A percentile compares a stretch with the other conserved stretches of the same genome.
These are phyloP conservation scores for Selaginella moellendorffii DNA, from an alignment of 75 land plant genomes.

Conservation along the genomic window DNA sequence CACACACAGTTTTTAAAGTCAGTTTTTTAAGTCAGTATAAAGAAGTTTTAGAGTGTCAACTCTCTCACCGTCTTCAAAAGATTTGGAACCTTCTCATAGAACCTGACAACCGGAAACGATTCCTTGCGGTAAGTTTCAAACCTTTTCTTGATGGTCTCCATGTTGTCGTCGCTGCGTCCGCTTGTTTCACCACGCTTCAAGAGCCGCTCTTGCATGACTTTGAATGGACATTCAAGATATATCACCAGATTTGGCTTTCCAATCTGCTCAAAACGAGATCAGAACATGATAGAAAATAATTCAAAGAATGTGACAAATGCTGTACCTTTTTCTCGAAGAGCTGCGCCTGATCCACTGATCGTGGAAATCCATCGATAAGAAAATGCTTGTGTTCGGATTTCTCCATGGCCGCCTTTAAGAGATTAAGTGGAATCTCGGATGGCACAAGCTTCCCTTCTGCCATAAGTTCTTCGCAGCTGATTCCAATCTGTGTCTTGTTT, in stretches of 20 bases:
- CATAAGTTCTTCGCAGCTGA: conserved; percentile 17
- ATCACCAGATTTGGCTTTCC: conserved; percentile 22
- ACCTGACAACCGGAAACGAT: conserved; percentile 23
- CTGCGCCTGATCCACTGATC: conserved; percentile 26
- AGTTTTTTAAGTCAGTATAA: background rate
- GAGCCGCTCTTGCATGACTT: conserved; percentile 23
- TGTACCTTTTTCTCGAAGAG: conserved; percentile 27
- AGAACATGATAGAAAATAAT: background rate
- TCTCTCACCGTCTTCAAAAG: conserved; percentile 5
- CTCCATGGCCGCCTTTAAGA: conserved; percentile 20
- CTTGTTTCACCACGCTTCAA: conserved; percentile 26
- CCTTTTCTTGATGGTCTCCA: conserved; percentile 21
- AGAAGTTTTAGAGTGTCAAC: background rate
- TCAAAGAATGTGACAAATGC: background rate
- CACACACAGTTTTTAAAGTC: background rate
- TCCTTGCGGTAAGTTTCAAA: conserved; percentile 30
- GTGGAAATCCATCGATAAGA: conserved; percentile 33
- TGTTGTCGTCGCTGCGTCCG: conserved; percentile 30
- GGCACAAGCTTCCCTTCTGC: conserved; percentile 23
- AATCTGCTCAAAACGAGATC: conserved; percentile 8
- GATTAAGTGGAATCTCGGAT: conserved; percentile 11
- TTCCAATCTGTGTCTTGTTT: background rate
- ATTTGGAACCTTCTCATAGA: conserved; percentile 11
- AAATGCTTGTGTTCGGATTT: conserved; percentile 4
- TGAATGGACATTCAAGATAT: conserved; percentile 18